Percentiles rank a stretch among this genome's conserved stretches.
Evolutionary conservation across 169 alveolate genomes (phyloP).

Genomic region (Eimeria falciformis): DNA sequence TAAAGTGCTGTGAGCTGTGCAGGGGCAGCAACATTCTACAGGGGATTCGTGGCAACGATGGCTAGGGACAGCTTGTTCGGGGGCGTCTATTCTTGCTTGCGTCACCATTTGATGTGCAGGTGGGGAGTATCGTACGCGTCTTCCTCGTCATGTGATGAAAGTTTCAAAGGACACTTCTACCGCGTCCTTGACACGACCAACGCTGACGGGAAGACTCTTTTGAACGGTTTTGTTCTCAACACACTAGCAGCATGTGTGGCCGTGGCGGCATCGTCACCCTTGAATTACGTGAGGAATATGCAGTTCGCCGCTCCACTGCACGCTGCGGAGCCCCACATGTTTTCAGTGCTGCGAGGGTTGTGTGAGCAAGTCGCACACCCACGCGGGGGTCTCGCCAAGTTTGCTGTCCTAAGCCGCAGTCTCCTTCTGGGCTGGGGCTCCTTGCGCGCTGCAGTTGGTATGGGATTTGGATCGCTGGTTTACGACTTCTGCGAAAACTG

Average conservation of each 20-base stretch:
- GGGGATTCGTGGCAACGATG: conserved; percentile 44
- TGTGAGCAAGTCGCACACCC: neutral
- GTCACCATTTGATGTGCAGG: neutral
- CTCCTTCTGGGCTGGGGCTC: conserved; percentile 77
- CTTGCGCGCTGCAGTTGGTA: conserved; percentile 66
- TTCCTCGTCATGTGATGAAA: neutral
- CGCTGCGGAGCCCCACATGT: conserved; percentile 17
- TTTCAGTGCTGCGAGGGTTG: neutral
- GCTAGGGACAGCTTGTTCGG: conserved; percentile 55
- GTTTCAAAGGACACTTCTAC: neutral
- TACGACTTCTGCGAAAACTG: conserved; percentile 37
- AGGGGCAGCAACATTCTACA: conserved; percentile 34
- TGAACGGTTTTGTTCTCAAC: conserved; percentile 11
- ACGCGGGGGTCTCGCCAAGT: neutral
- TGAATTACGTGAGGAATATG: conserved; percentile 68
- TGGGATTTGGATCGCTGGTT: conserved; percentile 50
- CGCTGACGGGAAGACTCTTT: neutral
- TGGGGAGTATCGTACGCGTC: neutral
- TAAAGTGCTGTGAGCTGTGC: neutral
- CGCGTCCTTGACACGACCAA: neutral
- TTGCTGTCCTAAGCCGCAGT: conserved; percentile 8
- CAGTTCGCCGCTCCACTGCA: conserved; percentile 47
- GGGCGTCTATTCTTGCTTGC: conserved; percentile 23
- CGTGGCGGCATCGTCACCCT: conserved; percentile 71
- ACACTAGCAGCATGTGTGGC: conserved; percentile 66